Base-by-base conservation (phyloP, 768 basidiomycete species). In the Lyophyllum decastes region DNA sequence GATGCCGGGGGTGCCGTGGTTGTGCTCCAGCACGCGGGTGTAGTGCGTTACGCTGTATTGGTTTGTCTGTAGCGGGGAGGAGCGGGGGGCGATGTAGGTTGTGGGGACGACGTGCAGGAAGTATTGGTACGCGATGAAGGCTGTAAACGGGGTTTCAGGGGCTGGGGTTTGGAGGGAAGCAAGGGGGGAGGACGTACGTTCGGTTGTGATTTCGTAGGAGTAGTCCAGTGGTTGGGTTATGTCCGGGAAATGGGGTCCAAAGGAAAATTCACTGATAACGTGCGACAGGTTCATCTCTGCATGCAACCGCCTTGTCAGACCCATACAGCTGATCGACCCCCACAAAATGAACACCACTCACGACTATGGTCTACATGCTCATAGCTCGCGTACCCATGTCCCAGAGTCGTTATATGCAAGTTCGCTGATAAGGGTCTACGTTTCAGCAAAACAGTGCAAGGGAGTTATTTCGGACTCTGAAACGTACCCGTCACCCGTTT, bases 31-130 rank as follows among this genome's bases (percentile, higher is more conserved):
- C 17, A 83, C 79, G 27, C 92, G 86, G 1, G 83, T 86, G 64
- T 98, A 96, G 73, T 97, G 94, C 0, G 94, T 98, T 5, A 98
- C 96, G 46, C 92, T 92, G 75, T 98, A 98, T 71, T 96, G 92
- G 67, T 91, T 82, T 2, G 92, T 94, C 40, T 82, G 69, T 2
- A 94, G 72, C 4, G 90, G 88, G 0, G 57, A 33, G 12, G 82
- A 77, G 27, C 89, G 86, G 7, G 90, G 86, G 0, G 89, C 86
- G 51, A 94, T 82, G 73, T 98, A 98, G 2, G 90, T 92, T 0
- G 96, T 98, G 1, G 96, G 95, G 11, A 99, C 96, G 66, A 99
- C 90, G 59, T 92, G 91, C 14, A 98, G 76, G 81, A 89, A 98
- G 71, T 98, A 98, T 68, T 96, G 95, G 73, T 94, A 96, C 11